A percentile compares a stretch with the other conserved stretches of the same genome.
Evolutionary conservation across 2,329 filamentous ascomycete species (phyloP).

Genomic region (Leptosphaerulina australis): DNA sequence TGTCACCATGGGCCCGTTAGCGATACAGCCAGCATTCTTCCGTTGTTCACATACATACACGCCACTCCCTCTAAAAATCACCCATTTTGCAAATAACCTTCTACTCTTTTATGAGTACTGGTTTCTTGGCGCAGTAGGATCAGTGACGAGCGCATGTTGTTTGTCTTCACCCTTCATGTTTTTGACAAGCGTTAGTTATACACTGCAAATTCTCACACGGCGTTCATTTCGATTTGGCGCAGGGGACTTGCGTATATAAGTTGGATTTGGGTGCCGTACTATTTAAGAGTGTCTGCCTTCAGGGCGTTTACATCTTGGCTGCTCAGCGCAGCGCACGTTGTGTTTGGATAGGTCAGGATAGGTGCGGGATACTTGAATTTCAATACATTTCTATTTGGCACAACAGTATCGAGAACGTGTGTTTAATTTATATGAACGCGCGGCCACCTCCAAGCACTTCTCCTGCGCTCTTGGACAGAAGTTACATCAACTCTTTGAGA

Average conservation of each 20-base stretch:
- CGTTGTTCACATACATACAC: neutral
- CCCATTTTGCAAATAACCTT: neutral
- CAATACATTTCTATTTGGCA: too few relatives aligned
- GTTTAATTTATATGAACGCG: too few relatives aligned
- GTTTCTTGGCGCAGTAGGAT: too few relatives aligned
- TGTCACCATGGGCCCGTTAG: constrained; percentile 33
- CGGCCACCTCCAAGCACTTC: too few relatives aligned
- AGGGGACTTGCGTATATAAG: neutral
- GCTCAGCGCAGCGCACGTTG: neutral
- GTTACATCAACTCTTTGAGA: too few relatives aligned
- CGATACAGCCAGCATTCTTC: neutral
- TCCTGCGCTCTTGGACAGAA: too few relatives aligned
- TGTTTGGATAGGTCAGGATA: too few relatives aligned
- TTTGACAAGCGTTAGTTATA: constrained; percentile 5
- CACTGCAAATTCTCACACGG: neutral
- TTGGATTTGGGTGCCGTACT: neutral
- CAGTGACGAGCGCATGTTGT: neutral
- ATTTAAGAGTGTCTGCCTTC: neutral
- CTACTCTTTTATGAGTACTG: too few relatives aligned
- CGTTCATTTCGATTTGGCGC: neutral
- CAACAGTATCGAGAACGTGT: too few relatives aligned
- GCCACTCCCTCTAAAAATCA: neutral
- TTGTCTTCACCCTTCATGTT: neutral
- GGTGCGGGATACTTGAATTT: too few relatives aligned
- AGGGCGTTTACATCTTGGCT: neutral